Evolutionary conservation across 805 yeast genomes (phyloP).

Genomic region (Maudiozyma saulgeensis): DNA sequence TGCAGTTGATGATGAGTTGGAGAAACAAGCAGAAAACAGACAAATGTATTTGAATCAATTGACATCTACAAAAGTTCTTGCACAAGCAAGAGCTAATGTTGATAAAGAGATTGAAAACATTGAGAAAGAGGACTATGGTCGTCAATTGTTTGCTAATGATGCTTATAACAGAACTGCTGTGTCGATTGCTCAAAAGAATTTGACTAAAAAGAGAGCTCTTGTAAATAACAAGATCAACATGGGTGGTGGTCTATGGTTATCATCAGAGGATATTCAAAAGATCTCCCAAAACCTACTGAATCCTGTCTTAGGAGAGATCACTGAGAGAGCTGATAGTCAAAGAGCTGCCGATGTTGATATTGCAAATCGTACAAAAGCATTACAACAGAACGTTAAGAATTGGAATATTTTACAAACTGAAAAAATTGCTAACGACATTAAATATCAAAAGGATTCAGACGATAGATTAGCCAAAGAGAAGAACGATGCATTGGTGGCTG

Average conservation of each 20-base stretch:
- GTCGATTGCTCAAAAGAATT: slow-evolving; percentile 62
- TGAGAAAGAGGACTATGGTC: slow-evolving; percentile 32
- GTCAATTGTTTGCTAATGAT: slow-evolving; percentile 31
- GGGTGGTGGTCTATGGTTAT: slow-evolving; percentile 83
- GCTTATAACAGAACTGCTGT: slow-evolving; percentile 65
- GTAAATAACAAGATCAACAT: slow-evolving; percentile 52
- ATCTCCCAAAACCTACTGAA: slow-evolving; percentile 73
- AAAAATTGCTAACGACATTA: slow-evolving; percentile 33
- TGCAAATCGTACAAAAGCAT: slow-evolving; percentile 30
- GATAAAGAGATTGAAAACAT: slow-evolving; percentile 32
- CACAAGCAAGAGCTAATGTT: slow-evolving; percentile 45
- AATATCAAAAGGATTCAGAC: slow-evolving; percentile 32
- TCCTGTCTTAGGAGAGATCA: slow-evolving; percentile 74
- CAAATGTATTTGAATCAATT: slow-evolving; percentile 22
- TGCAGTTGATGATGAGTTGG: slow-evolving; percentile 33
- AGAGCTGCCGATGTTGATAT: slow-evolving; percentile 47
- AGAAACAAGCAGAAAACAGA: slow-evolving; percentile 32
- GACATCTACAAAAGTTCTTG: slow-evolving; percentile 34
- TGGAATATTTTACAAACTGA: slow-evolving; percentile 34
- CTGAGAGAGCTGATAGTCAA: slow-evolving; percentile 60
- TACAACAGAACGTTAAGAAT: slow-evolving; percentile 32
- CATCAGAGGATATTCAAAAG: slow-evolving; percentile 64
- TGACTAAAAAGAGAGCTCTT: slow-evolving; percentile 40
- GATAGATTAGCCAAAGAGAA: slow-evolving; percentile 31
- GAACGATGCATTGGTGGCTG: slow-evolving; percentile 33